Evolutionary conservation across 164 flowering plant genomes (phyloP).

Genomic region (Cinnamomum chago): DNA sequence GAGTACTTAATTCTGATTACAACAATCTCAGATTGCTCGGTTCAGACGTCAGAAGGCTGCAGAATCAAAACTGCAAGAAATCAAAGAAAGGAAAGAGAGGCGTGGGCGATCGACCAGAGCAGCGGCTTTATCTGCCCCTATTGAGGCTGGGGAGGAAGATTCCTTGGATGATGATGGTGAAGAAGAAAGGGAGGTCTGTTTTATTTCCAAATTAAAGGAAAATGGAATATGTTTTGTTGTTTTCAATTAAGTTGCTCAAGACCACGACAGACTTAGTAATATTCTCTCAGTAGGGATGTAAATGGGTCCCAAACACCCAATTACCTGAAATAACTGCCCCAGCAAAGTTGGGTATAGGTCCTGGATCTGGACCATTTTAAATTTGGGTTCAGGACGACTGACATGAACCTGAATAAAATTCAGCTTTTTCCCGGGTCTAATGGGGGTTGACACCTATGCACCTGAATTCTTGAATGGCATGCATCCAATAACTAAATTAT

Average conservation of each 20-base stretch:
- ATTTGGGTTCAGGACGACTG: no score
- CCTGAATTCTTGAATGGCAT: no score
- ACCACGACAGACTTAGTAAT: background rate
- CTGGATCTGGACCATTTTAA: no score
- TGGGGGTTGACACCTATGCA: no score
- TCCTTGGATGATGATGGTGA: constrained; percentile 83
- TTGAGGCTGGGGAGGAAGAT: constrained; percentile 88
- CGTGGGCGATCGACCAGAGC: constrained; percentile 87
- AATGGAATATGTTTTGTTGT: background rate
- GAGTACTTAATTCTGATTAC: constrained; percentile 2
- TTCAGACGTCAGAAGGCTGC: constrained; percentile 84
- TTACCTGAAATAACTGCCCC: no score
- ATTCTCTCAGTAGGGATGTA: background rate
- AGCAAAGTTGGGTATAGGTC: no score
- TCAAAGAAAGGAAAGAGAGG: constrained; percentile 84
- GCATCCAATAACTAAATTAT: no score
- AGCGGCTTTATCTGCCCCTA: constrained; percentile 73
- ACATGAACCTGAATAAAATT: no score
- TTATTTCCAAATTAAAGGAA: background rate
- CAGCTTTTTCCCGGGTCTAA: no score
- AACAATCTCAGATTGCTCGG: constrained; percentile 63
- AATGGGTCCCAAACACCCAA: no score
- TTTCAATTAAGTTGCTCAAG: background rate
- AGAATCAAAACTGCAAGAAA: constrained; percentile 75
- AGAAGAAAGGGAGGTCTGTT: constrained; percentile 94